Base-by-base conservation (phyloP, 768 basidiomycete species). In the Serendipita vermifera region DNA sequence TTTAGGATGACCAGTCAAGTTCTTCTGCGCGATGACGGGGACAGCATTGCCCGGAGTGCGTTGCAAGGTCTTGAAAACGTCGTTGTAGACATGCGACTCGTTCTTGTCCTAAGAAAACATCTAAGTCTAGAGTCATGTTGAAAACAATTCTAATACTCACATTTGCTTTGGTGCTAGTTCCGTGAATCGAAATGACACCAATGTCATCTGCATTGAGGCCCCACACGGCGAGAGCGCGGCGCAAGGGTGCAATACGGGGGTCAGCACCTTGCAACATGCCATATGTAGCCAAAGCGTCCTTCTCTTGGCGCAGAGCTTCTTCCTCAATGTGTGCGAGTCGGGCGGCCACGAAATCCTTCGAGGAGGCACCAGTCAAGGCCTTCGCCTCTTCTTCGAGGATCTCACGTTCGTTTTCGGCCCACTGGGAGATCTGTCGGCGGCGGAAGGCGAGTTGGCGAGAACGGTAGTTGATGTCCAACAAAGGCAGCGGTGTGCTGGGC, bases 21-120 rank as follows among this genome's bases (percentile, higher is more conserved):
- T 90, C 78, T 99, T 99, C 70, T 98, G 96, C 2, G 96, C 91
- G 69, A 98, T 85, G 64, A 96, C 82, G 3, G 96, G 96, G 43
- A 94, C 83, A n/a, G 93, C 92, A 68, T 98, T 98, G 55, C 96
- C 94, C 35, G 83, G 80, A 5, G 90, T 88, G 59, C 96, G 89
- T 36, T 81, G 80, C 61, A 97, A 83, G 38, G 80, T 78, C n/a
- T 78, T 80, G 71, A 99, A 85, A 66, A 96, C 83, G 58, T 90
- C 83, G 68, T 98, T 92, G 88, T 94, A 98, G 56, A 97, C 92
- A 61, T 82, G 81, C 1, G 90, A 90, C 75, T 99, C 96, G 67
- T 99, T 99, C 74, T 90, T 87, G 75, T 99, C 96, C 81, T 87
- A 58, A 51, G 59, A 56, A 36, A 32, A 15, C 43, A 48, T 27